These are phyloP conservation scores for Margaritispora aquatica DNA, from an alignment of 495 filamentous ascomycete genomes.

Conservation along the genomic window DNA sequence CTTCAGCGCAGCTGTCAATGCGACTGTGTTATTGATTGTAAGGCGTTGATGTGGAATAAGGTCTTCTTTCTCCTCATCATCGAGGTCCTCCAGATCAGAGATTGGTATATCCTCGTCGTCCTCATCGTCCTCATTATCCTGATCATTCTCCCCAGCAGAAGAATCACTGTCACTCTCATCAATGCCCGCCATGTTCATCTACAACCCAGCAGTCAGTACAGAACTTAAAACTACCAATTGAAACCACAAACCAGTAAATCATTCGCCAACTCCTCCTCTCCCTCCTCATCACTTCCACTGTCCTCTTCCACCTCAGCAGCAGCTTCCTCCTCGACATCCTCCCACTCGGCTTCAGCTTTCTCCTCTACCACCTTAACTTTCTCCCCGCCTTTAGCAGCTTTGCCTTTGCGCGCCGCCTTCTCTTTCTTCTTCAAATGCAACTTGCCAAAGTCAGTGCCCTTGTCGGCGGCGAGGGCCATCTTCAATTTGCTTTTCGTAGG, in stretches of 20 bases:
- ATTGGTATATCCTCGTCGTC: slow-evolving; percentile 73
- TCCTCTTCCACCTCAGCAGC: slow-evolving; percentile 42
- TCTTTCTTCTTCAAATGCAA: slow-evolving; percentile 51
- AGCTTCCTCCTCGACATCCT: slow-evolving; percentile 25
- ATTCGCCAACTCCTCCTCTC: slow-evolving; percentile 3
- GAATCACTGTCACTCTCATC: slow-evolving; percentile 28
- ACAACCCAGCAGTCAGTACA: slow-evolving; percentile 3
- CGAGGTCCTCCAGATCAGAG: slow-evolving; percentile 72
- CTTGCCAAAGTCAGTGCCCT: slow-evolving; percentile 61
- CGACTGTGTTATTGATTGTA: slow-evolving; percentile 94
- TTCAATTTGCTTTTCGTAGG: slow-evolving; percentile 59
- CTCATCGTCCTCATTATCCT: slow-evolving; percentile 32
- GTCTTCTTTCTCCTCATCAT: slow-evolving; percentile 77
- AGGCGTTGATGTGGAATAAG: slow-evolving; percentile 83
- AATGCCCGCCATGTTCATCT: slow-evolving; percentile 32
- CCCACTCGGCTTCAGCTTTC: slow-evolving; percentile 28
- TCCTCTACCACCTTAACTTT: slow-evolving; percentile 40
- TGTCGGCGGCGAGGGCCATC: slow-evolving; percentile 58
- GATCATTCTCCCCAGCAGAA: slow-evolving; percentile 31
- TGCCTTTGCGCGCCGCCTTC: slow-evolving; percentile 38
- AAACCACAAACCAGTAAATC: slow-evolving; percentile 12
- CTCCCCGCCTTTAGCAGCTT: slow-evolving; percentile 36
- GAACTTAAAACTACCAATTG: background rate
- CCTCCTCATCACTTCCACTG: slow-evolving; percentile 20
- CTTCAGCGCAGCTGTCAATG: slow-evolving; percentile 67